These are phyloP conservation scores for Cryomyces minteri DNA, from an alignment of 495 filamentous ascomycete species.

Conservation along the genomic window DNA sequence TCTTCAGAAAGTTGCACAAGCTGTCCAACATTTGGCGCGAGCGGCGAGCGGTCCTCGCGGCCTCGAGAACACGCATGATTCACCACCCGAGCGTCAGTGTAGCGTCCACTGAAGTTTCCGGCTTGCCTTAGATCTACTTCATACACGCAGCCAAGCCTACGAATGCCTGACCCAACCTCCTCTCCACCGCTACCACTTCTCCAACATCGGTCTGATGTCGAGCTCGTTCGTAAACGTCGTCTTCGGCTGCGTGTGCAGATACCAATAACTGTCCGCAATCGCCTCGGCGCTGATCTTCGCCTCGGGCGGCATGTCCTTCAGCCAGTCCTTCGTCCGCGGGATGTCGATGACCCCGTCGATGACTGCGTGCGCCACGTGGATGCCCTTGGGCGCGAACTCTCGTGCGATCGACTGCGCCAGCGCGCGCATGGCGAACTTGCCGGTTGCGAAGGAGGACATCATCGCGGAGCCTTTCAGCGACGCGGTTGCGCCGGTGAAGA, in stretches of 20 bases:
- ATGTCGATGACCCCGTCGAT: slow-evolving; percentile 86
- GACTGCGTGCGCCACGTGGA: slow-evolving; percentile 75
- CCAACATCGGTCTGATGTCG: slow-evolving; percentile 61
- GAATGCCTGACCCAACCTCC: background rate
- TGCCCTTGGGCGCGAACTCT: slow-evolving; percentile 77
- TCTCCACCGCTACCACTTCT: slow-evolving; percentile 38
- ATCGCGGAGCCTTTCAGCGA: slow-evolving; percentile 53
- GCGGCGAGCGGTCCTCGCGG: no score
- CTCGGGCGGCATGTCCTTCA: slow-evolving; percentile 38
- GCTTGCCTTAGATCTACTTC: no score
- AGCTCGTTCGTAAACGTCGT: slow-evolving; percentile 72
- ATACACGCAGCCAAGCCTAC: no score
- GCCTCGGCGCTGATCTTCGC: slow-evolving; percentile 65
- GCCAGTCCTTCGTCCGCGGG: slow-evolving; percentile 43
- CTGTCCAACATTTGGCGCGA: no score
- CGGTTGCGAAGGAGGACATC: slow-evolving; percentile 54
- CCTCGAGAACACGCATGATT: no score
- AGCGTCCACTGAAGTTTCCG: no score
- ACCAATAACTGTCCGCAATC: slow-evolving; percentile 87
- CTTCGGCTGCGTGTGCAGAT: slow-evolving; percentile 68
- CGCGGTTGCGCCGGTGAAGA: slow-evolving; percentile 81
- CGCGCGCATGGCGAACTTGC: slow-evolving; percentile 68
- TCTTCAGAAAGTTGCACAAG: no score
- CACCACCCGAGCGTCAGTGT: no score
- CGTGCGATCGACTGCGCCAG: slow-evolving; percentile 60